phyloP scores from a whole-genome alignment of 2,329 filamentous ascomycete species.

The Didymella pomorum region DNA sequence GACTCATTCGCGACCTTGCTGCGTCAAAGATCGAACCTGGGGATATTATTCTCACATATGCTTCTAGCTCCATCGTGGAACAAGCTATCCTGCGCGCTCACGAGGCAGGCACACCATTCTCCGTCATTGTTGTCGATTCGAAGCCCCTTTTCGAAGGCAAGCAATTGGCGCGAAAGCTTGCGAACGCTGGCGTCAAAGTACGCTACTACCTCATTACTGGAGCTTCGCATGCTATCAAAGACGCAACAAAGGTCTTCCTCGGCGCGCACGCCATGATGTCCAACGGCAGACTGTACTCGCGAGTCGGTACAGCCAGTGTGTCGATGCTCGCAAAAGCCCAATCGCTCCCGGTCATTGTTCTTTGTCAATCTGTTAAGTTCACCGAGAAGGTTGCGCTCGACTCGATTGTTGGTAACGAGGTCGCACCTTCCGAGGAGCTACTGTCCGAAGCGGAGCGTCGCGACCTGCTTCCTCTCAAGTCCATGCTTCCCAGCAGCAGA shows the following conservation, averaged over 20 bases:
- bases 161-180: constrained; percentile 74
- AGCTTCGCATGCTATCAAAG: constrained; percentile 75
- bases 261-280: constrained; percentile 93
- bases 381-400: constrained; percentile 88
- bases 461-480: constrained; percentile 43
- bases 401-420: constrained; percentile 93
- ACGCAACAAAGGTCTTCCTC: constrained; percentile 77
- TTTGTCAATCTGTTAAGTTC: constrained; percentile 96
- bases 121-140: constrained; percentile 84
- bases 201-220: constrained; percentile 84
- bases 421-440: constrained; percentile 77
- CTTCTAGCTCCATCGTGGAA: constrained; percentile 85
- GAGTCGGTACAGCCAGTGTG: constrained; percentile 85
- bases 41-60: constrained; percentile 86
- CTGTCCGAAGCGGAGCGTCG: constrained; percentile 48
- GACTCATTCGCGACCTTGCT: constrained; percentile 81
- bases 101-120: constrained; percentile 74
- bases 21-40: constrained; percentile 78
- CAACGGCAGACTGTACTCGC: constrained; percentile 88
- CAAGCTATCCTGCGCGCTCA: constrained; percentile 79
- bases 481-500: constrained; percentile 30
- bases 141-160: constrained; percentile 74
- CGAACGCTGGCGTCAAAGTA: constrained; percentile 74
- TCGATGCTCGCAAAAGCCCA: constrained; percentile 81
- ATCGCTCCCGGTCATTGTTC: constrained; percentile 82